Percentiles rank a stretch among this genome's conserved stretches.
Evolutionary conservation across 163 green algal species (phyloP).

Genomic region (Scenedesmus sp.): DNA sequence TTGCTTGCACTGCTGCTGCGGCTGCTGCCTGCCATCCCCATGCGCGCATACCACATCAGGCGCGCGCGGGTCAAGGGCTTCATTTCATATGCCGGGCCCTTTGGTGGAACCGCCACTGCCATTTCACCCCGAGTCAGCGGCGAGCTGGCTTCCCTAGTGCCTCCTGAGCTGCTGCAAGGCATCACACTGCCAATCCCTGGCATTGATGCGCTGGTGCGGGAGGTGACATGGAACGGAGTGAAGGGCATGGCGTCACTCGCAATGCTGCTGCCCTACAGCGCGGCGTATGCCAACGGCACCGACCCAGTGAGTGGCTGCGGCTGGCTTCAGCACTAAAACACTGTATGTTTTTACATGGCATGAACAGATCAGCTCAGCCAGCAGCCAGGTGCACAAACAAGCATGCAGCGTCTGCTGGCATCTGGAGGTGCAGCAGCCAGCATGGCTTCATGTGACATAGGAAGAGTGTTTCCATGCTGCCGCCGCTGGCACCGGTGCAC

Average conservation of each 20-base stretch:
- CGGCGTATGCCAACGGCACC: neutral
- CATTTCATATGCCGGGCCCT: neutral
- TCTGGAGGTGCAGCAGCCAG: too few species aligned
- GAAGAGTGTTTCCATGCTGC: too few species aligned
- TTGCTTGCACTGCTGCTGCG: neutral
- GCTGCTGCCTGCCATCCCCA: neutral
- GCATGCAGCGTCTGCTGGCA: too few species aligned
- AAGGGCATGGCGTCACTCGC: neutral
- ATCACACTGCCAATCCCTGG: neutral
- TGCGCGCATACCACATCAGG: neutral
- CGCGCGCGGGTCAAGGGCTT: neutral
- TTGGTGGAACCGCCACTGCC: neutral
- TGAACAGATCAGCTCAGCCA: too few species aligned
- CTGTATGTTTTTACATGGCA: too few species aligned
- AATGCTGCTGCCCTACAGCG: neutral
- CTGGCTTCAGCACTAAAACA: too few species aligned
- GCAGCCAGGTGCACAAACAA: too few species aligned
- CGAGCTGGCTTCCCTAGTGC: neutral
- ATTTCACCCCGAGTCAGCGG: neutral
- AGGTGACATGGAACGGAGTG: neutral
- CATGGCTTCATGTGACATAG: too few species aligned
- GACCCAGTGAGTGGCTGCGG: neutral
- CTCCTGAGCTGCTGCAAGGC: neutral
- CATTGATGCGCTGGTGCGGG: neutral
- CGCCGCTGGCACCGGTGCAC: too few species aligned